Conservation (phyloP, 2,329 filamentous ascomycete species). For the Incumbomyces lentus region DNA sequence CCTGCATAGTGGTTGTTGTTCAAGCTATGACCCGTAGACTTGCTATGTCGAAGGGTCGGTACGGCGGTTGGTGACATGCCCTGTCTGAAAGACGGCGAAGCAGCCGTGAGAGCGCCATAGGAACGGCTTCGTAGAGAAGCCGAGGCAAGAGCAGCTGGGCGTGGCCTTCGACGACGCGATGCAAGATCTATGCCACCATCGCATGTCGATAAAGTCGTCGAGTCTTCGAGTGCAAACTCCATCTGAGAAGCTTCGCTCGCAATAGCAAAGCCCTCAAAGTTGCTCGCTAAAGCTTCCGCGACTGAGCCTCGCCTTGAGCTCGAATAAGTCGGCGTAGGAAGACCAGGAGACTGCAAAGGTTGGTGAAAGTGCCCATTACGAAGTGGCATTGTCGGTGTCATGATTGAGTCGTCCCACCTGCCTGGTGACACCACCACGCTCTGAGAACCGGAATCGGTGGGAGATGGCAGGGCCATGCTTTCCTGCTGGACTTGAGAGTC, state of each 20-base stretch:
- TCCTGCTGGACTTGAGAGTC: background rate
- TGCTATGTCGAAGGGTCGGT: slow-evolving; percentile 35
- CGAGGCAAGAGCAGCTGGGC: slow-evolving; percentile 37
- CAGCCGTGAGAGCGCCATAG: slow-evolving; percentile 29
- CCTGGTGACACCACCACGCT: slow-evolving; percentile 6
- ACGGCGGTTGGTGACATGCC: slow-evolving; percentile 24
- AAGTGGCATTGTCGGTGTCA: slow-evolving; percentile 8
- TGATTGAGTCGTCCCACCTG: slow-evolving; percentile 11
- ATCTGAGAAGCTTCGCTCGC: slow-evolving; percentile 3
- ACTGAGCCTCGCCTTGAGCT: slow-evolving; percentile 16
- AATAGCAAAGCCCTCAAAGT: slow-evolving; percentile 18
- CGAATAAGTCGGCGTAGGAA: slow-evolving; percentile 17
- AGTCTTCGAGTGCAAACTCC: background rate
- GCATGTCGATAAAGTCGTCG: slow-evolving; percentile 48
- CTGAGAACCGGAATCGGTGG: background rate
- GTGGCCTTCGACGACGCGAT: slow-evolving; percentile 35
- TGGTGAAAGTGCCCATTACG: background rate
- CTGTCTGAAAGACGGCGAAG: slow-evolving; percentile 31
- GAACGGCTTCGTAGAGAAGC: slow-evolving; percentile 28
- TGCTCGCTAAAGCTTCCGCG: slow-evolving; percentile 17
- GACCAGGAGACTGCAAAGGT: slow-evolving; percentile 10
- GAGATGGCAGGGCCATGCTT: background rate
- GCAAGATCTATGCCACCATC: slow-evolving; percentile 37
- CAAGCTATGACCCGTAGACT: slow-evolving; percentile 34
- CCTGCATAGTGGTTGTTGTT: slow-evolving; percentile 34